Evolutionary conservation across 78 protist genomes (phyloP).

Genomic region (Isochrysis galbana): DNA sequence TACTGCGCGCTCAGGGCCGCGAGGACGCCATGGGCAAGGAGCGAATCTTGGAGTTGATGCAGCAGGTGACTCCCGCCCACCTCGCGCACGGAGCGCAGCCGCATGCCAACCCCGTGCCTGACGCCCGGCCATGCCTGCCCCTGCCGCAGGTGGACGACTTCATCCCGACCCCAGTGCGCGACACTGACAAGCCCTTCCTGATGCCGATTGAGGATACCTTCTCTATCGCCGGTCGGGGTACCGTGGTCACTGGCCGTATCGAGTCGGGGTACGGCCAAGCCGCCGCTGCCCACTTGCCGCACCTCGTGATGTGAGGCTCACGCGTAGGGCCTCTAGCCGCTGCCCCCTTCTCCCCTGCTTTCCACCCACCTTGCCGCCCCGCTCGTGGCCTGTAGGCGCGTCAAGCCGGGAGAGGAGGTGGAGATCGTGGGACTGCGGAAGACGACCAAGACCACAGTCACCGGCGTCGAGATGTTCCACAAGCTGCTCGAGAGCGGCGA

Average conservation of each 20-base stretch:
- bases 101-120: too few relatives aligned
- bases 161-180: constrained; percentile 75
- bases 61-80: constrained; percentile 70
- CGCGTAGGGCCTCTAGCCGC: background rate
- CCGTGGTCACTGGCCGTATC: constrained; percentile 93
- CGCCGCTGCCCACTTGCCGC: too few relatives aligned
- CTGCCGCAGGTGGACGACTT: background rate
- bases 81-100: too few relatives aligned
- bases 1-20: constrained; percentile 36
- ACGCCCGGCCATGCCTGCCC: too few relatives aligned
- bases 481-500: constrained; percentile 66
- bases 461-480: constrained; percentile 94
- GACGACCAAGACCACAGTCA: constrained; percentile 55
- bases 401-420: constrained; percentile 82
- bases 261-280: constrained; percentile 85
- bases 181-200: constrained; percentile 88
- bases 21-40: constrained; percentile 62
- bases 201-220: constrained; percentile 91
- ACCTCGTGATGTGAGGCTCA: constrained; percentile 50
- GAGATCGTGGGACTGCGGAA: constrained; percentile 78
- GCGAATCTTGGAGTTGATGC: constrained; percentile 74
- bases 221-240: constrained; percentile 93
- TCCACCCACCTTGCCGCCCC: background rate
- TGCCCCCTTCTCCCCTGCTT: background rate
- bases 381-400: too few relatives aligned